phyloP scores from a whole-genome alignment of 495 filamentous ascomycete genomes.

The Penicillium argentinense region DNA sequence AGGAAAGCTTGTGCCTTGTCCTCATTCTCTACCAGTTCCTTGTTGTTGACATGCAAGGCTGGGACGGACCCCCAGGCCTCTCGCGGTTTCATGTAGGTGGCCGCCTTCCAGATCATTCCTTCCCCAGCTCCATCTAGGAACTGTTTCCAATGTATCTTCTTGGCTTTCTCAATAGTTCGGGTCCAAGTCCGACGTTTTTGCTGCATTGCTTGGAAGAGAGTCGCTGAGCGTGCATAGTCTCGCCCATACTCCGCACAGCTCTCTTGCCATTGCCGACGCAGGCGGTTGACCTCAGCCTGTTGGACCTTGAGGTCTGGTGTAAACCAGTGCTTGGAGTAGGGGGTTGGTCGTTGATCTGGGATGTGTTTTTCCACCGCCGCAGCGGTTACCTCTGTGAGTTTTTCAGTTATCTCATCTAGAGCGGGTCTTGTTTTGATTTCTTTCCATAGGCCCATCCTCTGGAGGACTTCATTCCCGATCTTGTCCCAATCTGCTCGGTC shows the following conservation, averaged over 20 bases:
- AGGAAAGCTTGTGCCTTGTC: conserved; percentile 24
- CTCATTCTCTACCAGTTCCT: conserved; percentile 18
- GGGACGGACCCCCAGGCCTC: conserved; percentile 19
- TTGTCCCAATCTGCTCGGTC: conserved; percentile 23
- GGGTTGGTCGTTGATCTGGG: conserved; percentile 7
- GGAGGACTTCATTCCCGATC: conserved; percentile 13
- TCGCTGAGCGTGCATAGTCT: conserved; percentile 2
- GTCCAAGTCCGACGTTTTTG: conserved; percentile 17
- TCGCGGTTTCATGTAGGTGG: conserved; percentile 25
- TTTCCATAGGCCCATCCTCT: conserved; percentile 8
- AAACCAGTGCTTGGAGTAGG: conserved; percentile 26
- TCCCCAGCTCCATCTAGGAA: conserved; percentile 18
- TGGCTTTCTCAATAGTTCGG: conserved; percentile 16
- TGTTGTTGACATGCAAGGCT: conserved; percentile 3
- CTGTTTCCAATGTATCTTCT: conserved; percentile 13
- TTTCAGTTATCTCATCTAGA: conserved; percentile 10
- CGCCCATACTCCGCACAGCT: conserved; percentile 13
- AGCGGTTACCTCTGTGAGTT: conserved; percentile 9
- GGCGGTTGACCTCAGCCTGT: conserved; percentile 16
- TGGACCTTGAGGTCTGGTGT: conserved; percentile 19
- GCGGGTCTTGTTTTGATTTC: conserved; percentile 10
- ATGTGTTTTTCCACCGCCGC: conserved; percentile 7
- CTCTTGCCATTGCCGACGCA: conserved; percentile 16
- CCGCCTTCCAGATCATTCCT: conserved; percentile 23
- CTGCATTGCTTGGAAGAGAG: conserved; percentile 8